These are phyloP conservation scores for Micractinium sp. DNA, from an alignment of 139 green algal species.

Conservation along the genomic window DNA sequence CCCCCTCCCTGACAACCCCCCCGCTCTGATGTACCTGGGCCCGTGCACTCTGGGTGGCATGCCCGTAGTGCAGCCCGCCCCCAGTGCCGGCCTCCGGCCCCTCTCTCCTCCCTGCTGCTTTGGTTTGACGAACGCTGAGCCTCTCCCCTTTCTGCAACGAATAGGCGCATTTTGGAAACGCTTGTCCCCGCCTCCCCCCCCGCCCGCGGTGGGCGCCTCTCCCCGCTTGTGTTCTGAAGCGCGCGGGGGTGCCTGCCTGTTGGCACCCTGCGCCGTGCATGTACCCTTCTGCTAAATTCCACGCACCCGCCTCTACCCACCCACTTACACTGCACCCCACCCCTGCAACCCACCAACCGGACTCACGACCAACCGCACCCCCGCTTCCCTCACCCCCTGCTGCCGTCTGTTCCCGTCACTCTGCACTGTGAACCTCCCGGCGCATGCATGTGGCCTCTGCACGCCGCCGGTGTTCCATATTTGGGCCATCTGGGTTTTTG, in stretches of 20 bases:
- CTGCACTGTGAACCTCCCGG: conserved; percentile 2
- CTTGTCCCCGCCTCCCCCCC: background rate
- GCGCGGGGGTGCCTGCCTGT: too few species aligned
- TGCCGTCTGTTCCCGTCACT: background rate
- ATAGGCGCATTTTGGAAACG: background rate
- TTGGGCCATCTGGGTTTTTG: background rate
- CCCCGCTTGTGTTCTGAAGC: too few species aligned
- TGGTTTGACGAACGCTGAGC: conserved; percentile 1
- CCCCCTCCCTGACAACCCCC: background rate
- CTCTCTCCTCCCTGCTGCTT: background rate
- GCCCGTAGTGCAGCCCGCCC: background rate
- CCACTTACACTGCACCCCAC: background rate
- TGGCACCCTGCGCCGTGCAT: too few species aligned
- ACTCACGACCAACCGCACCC: background rate
- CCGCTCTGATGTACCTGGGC: background rate
- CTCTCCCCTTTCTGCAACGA: background rate
- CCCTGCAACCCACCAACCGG: background rate
- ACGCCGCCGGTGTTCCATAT: background rate
- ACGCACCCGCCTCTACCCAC: too few species aligned
- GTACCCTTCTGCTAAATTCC: background rate
- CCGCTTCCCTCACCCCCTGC: background rate
- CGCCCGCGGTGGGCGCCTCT: too few species aligned
- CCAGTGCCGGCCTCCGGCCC: background rate
- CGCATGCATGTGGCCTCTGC: background rate
- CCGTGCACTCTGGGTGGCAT: background rate